Conservation (phyloP, 768 basidiomycete species). For the Phlegmacium glaucopus region DNA sequence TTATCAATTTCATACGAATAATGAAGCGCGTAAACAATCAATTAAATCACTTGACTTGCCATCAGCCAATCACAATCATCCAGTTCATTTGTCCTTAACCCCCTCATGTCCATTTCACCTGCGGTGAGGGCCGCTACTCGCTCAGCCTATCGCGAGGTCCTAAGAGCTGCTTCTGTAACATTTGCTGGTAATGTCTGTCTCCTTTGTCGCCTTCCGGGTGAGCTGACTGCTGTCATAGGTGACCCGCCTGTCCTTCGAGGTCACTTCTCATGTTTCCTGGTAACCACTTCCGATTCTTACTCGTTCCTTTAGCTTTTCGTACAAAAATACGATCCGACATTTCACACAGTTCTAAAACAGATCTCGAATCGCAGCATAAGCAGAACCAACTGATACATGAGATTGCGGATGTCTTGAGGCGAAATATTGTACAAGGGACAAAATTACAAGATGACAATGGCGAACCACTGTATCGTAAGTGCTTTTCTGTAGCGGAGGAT, state of each 20-base stretch:
- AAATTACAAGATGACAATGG: constrained; percentile 35
- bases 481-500: background rate
- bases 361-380: constrained; percentile 47
- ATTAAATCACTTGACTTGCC: constrained; percentile 18
- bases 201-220: background rate
- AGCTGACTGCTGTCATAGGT: constrained; percentile 32
- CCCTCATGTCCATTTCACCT: constrained; percentile 51
- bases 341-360: constrained; percentile 33
- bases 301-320: constrained; percentile 58
- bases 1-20: constrained; percentile 15
- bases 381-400: constrained; percentile 63
- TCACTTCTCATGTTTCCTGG: constrained; percentile 14
- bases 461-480: constrained; percentile 53
- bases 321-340: constrained; percentile 64
- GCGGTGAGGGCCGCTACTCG: constrained; percentile 62
- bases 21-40: constrained; percentile 14
- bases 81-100: constrained; percentile 13
- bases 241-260: constrained; percentile 57
- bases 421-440: constrained; percentile 83
- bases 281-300: constrained; percentile 7
- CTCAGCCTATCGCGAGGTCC: constrained; percentile 70
- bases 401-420: constrained; percentile 67
- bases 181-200: constrained; percentile 48
- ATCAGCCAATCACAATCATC: constrained; percentile 22
- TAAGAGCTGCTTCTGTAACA: constrained; percentile 61